These are phyloP conservation scores for Aspergillus fructus DNA, from an alignment of 2,329 filamentous ascomycete genomes.

Conservation along the genomic window DNA sequence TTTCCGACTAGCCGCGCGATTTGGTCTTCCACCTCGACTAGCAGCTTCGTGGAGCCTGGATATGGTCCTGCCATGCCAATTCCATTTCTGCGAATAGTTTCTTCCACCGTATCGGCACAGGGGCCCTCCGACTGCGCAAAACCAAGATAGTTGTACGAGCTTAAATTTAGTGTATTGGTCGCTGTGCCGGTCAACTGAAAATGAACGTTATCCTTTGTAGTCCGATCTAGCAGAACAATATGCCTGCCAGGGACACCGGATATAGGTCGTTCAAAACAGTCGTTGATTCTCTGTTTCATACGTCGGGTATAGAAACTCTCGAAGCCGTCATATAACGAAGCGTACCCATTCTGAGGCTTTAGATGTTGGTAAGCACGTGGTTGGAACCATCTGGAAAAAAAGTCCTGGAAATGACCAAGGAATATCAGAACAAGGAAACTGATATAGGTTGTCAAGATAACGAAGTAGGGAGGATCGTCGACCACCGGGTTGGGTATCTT, in stretches of 20 bases:
- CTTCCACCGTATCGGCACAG: conserved; percentile 86
- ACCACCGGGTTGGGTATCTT: conserved; percentile 76
- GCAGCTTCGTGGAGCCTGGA: conserved; percentile 77
- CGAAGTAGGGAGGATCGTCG: conserved; percentile 92
- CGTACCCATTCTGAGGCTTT: conserved; percentile 79
- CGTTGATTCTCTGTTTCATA: conserved; percentile 87
- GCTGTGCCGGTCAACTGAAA: conserved; percentile 82
- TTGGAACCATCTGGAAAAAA: conserved; percentile 89
- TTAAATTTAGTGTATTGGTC: conserved; percentile 93
- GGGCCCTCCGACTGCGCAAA: conserved; percentile 95
- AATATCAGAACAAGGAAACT: conserved; percentile 92
- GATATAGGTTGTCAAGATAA: conserved; percentile 90
- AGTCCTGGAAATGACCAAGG: conserved; percentile 88
- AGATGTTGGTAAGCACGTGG: conserved; percentile 78
- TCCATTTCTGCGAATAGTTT: conserved; percentile 76
- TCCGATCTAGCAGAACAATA: conserved; percentile 85
- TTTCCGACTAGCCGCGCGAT: conserved; percentile 90
- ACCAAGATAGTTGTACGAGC: conserved; percentile 96
- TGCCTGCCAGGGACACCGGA: conserved; percentile 89
- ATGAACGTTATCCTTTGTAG: conserved; percentile 79
- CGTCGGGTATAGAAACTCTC: conserved; percentile 94
- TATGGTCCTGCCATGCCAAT: conserved; percentile 77
- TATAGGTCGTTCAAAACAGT: conserved; percentile 86
- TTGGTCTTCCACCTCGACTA: conserved; percentile 80
- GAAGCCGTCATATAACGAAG: conserved; percentile 91